Conservation (phyloP, 495 filamentous ascomycete species). For the Penicillium tannophilum region DNA sequence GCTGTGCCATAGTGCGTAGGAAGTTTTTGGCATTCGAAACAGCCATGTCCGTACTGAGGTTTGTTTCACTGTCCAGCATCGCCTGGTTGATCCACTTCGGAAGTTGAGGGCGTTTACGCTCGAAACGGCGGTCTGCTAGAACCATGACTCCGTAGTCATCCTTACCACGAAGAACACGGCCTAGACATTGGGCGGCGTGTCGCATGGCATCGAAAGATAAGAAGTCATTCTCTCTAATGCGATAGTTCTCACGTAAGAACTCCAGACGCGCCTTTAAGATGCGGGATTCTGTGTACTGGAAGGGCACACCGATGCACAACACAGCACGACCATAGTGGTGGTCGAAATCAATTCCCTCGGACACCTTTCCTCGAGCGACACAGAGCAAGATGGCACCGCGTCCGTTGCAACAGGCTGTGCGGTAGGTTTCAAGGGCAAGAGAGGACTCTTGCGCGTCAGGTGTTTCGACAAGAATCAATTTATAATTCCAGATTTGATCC, state of each 20-base stretch:
- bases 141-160: constrained; percentile 99
- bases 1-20: constrained; percentile 85
- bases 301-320: constrained; percentile 94
- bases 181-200: constrained; percentile 94
- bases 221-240: constrained; percentile 97
- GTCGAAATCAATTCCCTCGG: constrained; percentile 98
- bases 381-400: constrained; percentile 90
- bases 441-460: constrained; percentile 97
- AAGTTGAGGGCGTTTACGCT: constrained; percentile 84
- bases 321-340: constrained; percentile 98
- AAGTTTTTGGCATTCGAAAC: constrained; percentile 88
- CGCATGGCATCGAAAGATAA: constrained; percentile 99
- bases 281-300: constrained; percentile 97
- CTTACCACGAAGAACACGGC: constrained; percentile 93
- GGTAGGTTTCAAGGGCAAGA: constrained; percentile 92
- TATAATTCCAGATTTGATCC: constrained; percentile 99
- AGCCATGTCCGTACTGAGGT: constrained; percentile 93
- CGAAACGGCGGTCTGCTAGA: constrained; percentile 87
- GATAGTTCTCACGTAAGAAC: constrained; percentile 94
- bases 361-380: constrained; percentile 95
- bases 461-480: constrained; percentile 96
- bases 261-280: constrained; percentile 96
- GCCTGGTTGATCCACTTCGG: constrained; percentile 98
- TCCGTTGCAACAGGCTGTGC: constrained; percentile 96
- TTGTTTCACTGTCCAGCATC: constrained; percentile 77